Evolutionary conservation across 768 basidiomycete genomes (phyloP).

Genomic region (Pleurotus eryngii): DNA sequence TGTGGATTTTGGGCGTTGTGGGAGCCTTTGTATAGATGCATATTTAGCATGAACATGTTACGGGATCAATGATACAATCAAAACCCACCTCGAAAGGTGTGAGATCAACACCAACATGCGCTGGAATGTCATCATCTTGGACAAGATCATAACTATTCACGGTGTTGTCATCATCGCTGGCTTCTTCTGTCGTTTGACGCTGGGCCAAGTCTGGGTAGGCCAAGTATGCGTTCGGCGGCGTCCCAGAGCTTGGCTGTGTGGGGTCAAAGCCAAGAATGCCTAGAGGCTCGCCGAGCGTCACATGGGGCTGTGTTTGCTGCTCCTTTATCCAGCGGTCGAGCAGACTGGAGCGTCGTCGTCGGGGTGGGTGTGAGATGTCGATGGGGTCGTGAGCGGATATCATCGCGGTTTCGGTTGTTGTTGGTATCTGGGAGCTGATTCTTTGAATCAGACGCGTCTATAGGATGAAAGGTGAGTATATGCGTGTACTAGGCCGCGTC

Average conservation of each 20-base stretch:
- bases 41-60: constrained; percentile 6
- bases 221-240: constrained; percentile 34
- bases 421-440: neutral
- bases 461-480: neutral
- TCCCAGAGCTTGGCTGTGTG: constrained; percentile 16
- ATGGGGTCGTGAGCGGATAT: constrained; percentile 46
- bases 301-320: constrained; percentile 30
- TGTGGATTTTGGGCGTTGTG: constrained; percentile 28
- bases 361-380: constrained; percentile 43
- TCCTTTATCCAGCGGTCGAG: constrained; percentile 54
- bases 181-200: constrained; percentile 14
- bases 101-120: constrained; percentile 9
- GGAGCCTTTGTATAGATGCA: constrained; percentile 23
- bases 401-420: constrained; percentile 17
- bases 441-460: constrained; percentile 3
- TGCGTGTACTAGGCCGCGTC: neutral
- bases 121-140: constrained; percentile 49
- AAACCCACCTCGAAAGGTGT: constrained; percentile 14
- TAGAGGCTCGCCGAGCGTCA: constrained; percentile 2
- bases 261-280: constrained; percentile 8
- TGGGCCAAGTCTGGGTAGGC: constrained; percentile 39
- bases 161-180: constrained; percentile 28
- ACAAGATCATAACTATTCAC: constrained; percentile 47
- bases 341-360: constrained; percentile 45
- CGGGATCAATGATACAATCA: constrained; percentile 10